phyloP scores from a whole-genome alignment of 345 rosid genomes.

The Gossypium thurberi region DNA sequence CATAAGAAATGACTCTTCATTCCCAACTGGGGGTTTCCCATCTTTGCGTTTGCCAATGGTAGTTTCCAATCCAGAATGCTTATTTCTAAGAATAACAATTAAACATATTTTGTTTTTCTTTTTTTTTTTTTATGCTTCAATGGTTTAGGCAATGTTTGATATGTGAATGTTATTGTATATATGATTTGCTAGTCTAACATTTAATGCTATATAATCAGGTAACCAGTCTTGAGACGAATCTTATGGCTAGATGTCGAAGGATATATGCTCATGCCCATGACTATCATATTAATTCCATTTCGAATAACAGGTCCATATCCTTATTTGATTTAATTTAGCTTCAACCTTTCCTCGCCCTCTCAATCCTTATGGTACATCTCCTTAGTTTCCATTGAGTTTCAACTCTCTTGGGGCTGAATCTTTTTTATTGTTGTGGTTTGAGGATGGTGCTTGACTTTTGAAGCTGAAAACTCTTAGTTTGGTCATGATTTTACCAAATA shows the following conservation, averaged over 20 bases:
- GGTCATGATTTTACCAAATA: background rate
- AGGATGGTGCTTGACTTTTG: background rate
- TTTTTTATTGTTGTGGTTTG: background rate
- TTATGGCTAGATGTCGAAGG: constrained; percentile 90
- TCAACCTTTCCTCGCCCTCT: background rate
- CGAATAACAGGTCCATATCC: constrained; percentile 62
- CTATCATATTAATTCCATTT: constrained; percentile 95
- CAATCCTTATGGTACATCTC: background rate
- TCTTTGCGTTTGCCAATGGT: constrained; percentile 91
- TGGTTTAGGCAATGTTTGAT: background rate
- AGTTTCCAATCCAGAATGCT: constrained; percentile 28
- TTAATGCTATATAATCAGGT: constrained; percentile 36
- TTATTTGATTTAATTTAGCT: constrained; percentile 2
- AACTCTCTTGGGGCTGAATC: background rate
- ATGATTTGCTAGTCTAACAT: background rate
- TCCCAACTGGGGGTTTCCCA: constrained; percentile 68
- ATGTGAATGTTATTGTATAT: background rate
- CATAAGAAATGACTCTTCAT: constrained; percentile 45
- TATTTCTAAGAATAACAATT: background rate
- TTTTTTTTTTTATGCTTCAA: background rate
- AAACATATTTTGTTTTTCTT: background rate
- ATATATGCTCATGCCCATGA: constrained; percentile 97
- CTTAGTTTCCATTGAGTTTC: background rate
- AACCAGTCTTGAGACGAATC: constrained; percentile 67
- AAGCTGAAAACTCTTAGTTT: background rate